Percentiles rank a stretch among this genome's conserved stretches.
Evolutionary conservation across 441 rosid species (phyloP).

Genomic region (Viola pubescens): DNA sequence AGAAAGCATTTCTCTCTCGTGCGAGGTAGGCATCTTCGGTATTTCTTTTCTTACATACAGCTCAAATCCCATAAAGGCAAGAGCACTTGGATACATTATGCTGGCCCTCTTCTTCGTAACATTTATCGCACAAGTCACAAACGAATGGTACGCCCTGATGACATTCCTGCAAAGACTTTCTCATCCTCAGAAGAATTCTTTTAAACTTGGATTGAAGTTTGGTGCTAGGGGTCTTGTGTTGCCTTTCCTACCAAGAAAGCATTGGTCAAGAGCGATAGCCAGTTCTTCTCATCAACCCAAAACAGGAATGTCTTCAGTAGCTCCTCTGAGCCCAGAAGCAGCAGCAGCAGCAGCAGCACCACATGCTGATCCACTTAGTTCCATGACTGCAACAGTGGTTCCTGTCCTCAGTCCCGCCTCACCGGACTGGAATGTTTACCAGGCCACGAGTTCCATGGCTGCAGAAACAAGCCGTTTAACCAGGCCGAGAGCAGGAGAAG

Average conservation of each 20-base stretch:
- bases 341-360: constrained; percentile 22
- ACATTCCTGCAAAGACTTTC: constrained; percentile 28
- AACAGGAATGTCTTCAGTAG: constrained; percentile 25
- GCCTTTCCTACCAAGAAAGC: constrained; percentile 38
- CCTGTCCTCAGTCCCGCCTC: constrained; percentile 39
- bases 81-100: constrained; percentile 28
- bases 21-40: constrained; percentile 37
- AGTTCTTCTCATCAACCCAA: constrained; percentile 21
- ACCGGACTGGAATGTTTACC: constrained; percentile 19
- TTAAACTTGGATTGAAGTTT: constrained; percentile 31
- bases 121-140: constrained; percentile 33
- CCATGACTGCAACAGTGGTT: constrained; percentile 43
- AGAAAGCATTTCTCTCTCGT: constrained; percentile 38
- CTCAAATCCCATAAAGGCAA: constrained; percentile 19
- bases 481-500: constrained; percentile 18
- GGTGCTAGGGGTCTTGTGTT: constrained; percentile 38
- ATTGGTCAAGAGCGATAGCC: constrained; percentile 30
- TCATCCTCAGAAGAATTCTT: constrained; percentile 26
- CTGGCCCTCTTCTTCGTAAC: constrained; percentile 36
- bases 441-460: constrained; percentile 11
- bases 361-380: constrained; percentile 20
- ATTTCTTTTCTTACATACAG: constrained; percentile 19
- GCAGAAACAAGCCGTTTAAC: constrained; percentile 7
- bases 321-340: constrained; percentile 29
- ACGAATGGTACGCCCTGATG: constrained; percentile 37